phyloP scores from a whole-genome alignment of 1,284 basidiomycete genomes.

The Malassezia equina region DNA sequence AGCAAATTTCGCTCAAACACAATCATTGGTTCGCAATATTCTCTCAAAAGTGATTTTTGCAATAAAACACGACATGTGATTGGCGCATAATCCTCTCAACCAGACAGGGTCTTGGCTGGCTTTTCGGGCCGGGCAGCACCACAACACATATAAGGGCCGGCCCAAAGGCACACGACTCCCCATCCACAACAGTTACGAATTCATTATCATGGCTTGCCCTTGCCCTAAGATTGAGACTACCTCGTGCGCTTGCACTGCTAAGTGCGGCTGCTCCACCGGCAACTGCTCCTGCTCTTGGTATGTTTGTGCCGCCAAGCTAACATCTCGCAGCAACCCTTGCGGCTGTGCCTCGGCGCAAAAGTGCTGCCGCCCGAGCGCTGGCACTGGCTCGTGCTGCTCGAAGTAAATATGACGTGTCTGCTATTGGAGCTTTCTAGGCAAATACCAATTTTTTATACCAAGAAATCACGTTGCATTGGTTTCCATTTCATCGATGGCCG shows the following conservation, averaged over 20 bases:
- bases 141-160: neutral
- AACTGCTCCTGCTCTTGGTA: slow-evolving; percentile 8
- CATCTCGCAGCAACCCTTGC: neutral
- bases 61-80: neutral
- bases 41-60: neutral
- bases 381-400: neutral
- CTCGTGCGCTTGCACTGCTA: neutral
- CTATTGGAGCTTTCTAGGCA: neutral
- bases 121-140: neutral
- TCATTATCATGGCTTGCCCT: slow-evolving; percentile 1
- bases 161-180: neutral
- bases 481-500: slow-evolving; percentile 30
- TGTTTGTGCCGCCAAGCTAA: neutral
- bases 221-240: slow-evolving; percentile 1
- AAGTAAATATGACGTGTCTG: neutral
- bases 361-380: neutral
- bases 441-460: neutral
- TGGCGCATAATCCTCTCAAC: neutral
- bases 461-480: neutral
- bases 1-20: neutral
- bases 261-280: slow-evolving; percentile 1
- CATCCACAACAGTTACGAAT: neutral
- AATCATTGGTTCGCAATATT: neutral
- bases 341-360: slow-evolving; percentile 1
- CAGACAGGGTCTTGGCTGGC: neutral